Evolutionary conservation across 2,329 filamentous ascomycete genomes (phyloP), one percentile per base, ranked within the genome.

Genomic region (Exophiala oligosperma): DNA sequence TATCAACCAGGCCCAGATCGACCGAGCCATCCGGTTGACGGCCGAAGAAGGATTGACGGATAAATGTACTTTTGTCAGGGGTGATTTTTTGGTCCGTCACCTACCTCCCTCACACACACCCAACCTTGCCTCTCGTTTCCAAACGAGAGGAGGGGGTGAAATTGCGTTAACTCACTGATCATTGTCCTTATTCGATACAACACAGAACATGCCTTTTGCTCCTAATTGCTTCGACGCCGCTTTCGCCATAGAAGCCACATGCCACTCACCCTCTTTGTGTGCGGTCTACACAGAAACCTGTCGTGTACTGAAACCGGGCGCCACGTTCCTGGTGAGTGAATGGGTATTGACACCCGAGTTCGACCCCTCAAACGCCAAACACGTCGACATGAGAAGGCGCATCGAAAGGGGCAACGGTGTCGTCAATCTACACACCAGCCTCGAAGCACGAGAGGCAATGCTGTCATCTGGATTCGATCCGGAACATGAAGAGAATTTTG

Each of bases 201-300:
- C 14, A 58, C 40, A 58, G 63, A 17, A 64, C 40, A 53, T 70
- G 28, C 62, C 64, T 7, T 71, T 71, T 37, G 57, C 64, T 1
- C 46, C 61, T n/a, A 55, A 62, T 14, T 62, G 57, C 35, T 72
- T 72, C 53, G 66, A 71, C 55, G 68, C 67, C 7, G 70, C 65
- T 9, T 69, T 70, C 52, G 67, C 65, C 28, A 68, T 71, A 52
- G 70, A 72, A 51, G 69, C 70, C 2, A 70, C 67, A 7, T 67
- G 67, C 50, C 66, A 71, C 49, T 67, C 69, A 2, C 67, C 68
- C 11, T 57, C 56, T 28, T 62, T 70, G n/a, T 35, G 50, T 41
- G 58, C 37, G 21, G 68, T 69, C 3, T 72, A 71, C 62, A 50
- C 49, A 3, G 58, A 70, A 41, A 65, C 70, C 11, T 62, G 38